phyloP scores from a whole-genome alignment of 169 alveolate species.

The Plasmodium sp. region DNA sequence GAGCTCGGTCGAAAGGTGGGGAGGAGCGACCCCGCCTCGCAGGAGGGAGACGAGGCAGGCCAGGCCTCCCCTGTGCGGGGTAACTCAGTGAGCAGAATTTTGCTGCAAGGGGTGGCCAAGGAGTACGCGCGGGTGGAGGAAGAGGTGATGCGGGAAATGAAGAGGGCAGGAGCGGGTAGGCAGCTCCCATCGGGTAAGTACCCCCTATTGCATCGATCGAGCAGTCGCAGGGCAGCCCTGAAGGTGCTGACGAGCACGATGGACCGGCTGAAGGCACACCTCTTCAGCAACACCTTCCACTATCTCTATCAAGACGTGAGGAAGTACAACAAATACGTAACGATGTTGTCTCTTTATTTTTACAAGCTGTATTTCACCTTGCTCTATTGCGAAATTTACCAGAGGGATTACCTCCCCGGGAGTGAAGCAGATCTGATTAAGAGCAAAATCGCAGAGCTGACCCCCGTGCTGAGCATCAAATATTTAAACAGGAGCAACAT shows the following conservation, averaged over 20 bases:
- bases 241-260: background rate
- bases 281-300: constrained; percentile 37
- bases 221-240: background rate
- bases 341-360: constrained; percentile 22
- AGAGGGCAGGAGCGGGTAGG: background rate
- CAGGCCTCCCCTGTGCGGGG: background rate
- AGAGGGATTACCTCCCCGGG: background rate
- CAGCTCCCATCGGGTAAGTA: background rate
- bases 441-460: constrained; percentile 5
- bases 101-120: background rate
- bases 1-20: background rate
- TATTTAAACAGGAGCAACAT: constrained; percentile 29
- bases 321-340: background rate
- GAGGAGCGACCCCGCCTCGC: background rate
- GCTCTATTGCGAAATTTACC: constrained; percentile 1
- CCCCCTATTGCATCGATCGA: background rate
- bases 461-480: constrained; percentile 28
- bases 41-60: background rate
- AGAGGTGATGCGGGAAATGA: background rate
- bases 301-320: background rate
- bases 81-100: background rate
- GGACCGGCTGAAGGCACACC: constrained; percentile 13
- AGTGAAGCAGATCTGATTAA: background rate
- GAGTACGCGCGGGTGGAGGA: background rate
- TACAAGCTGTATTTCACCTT: constrained; percentile 24